Conservation (phyloP, 192 early-diverging fungal species). For the Backusella westeae region DNA sequence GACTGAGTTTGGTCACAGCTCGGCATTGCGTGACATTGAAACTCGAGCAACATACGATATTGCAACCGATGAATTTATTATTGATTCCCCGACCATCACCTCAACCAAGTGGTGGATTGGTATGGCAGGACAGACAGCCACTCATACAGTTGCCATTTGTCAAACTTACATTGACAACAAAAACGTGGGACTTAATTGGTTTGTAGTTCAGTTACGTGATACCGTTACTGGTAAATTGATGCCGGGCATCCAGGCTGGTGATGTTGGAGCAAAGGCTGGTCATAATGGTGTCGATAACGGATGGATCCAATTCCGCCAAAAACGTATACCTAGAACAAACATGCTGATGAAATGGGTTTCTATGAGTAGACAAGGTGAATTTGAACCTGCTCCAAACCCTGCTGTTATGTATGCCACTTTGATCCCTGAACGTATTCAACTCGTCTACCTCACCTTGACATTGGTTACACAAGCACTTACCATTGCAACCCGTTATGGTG, state of each 20-base stretch:
- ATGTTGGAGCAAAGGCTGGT: slow-evolving; percentile 61
- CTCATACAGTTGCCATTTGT: slow-evolving; percentile 59
- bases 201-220: slow-evolving; percentile 61
- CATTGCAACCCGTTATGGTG: slow-evolving; percentile 61
- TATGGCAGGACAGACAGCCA: slow-evolving; percentile 62
- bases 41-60: slow-evolving; percentile 64
- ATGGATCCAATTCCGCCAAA: slow-evolving; percentile 60
- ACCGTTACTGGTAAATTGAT: slow-evolving; percentile 45
- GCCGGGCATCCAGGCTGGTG: slow-evolving; percentile 54
- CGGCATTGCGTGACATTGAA: slow-evolving; percentile 60
- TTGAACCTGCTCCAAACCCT: slow-evolving; percentile 52
- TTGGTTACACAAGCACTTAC: slow-evolving; percentile 50
- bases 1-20: slow-evolving; percentile 65
- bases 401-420: slow-evolving; percentile 56
- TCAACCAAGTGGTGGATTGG: slow-evolving; percentile 73
- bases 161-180: slow-evolving; percentile 60
- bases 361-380: slow-evolving; percentile 53
- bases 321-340: slow-evolving; percentile 54
- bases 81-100: slow-evolving; percentile 58
- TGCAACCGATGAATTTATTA: slow-evolving; percentile 55
- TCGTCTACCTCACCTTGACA: slow-evolving; percentile 40
- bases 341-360: slow-evolving; percentile 60
- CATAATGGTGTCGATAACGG: slow-evolving; percentile 64
- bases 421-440: slow-evolving; percentile 61
- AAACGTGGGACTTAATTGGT: slow-evolving; percentile 64